These are phyloP conservation scores for Apiospora pterosperma DNA, from an alignment of 2,329 filamentous ascomycete species.

Conservation along the genomic window DNA sequence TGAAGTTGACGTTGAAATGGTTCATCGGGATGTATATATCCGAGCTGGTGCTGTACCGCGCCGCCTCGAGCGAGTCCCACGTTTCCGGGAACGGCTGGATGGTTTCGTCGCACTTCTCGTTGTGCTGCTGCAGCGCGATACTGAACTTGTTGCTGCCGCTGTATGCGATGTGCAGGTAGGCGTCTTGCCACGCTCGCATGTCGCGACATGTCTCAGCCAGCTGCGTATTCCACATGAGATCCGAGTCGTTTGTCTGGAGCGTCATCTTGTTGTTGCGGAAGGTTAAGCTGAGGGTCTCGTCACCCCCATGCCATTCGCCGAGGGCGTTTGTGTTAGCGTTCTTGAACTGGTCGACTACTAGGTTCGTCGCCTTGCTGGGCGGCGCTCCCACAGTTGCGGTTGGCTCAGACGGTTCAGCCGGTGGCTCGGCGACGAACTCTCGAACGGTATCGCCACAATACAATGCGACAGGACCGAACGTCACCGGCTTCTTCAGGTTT, in stretches of 20 bases:
- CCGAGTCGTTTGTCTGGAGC: constrained; percentile 55
- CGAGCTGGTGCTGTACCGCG: constrained; percentile 49
- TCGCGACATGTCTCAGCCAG: constrained; percentile 53
- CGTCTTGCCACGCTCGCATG: constrained; percentile 48
- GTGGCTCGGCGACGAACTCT: constrained; percentile 44
- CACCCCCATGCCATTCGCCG: constrained; percentile 61
- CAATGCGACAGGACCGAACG: constrained; percentile 53
- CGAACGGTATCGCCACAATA: constrained; percentile 51
- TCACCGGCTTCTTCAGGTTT: constrained; percentile 42
- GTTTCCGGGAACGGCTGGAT: constrained; percentile 61
- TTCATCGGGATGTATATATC: constrained; percentile 65
- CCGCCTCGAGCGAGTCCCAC: constrained; percentile 64
- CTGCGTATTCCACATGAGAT: constrained; percentile 59
- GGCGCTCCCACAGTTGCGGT: constrained; percentile 48
- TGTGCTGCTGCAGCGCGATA: constrained; percentile 64
- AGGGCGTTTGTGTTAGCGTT: constrained; percentile 52
- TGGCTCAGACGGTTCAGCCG: constrained; percentile 36
- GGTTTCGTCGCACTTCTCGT: constrained; percentile 52
- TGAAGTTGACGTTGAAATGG: constrained; percentile 61
- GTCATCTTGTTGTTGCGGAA: constrained; percentile 49
- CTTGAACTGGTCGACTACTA: constrained; percentile 60
- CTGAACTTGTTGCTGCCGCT: constrained; percentile 60
- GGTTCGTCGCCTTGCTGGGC: constrained; percentile 40
- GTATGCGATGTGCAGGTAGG: constrained; percentile 65
- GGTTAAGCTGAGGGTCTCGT: constrained; percentile 52